Percentiles rank a stretch among this genome's conserved stretches.
Conservation (phyloP, 768 basidiomycete species). For the Termitomyces sp. region DNA sequence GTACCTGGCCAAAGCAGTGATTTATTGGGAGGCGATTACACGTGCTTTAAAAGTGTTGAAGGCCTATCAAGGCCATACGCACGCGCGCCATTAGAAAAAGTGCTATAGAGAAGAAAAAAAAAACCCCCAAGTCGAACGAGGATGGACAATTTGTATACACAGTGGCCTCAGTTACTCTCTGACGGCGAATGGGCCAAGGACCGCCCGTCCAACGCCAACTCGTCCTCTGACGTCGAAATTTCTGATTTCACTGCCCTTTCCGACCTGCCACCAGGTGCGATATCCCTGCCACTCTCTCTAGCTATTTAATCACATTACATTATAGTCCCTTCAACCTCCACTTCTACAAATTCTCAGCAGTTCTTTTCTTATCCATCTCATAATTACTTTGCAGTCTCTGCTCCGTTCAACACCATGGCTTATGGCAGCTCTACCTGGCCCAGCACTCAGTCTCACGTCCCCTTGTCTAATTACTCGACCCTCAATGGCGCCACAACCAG, state of each 20-base stretch:
- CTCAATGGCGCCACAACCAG: slow-evolving; percentile 68
- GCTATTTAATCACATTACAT: too few relatives aligned
- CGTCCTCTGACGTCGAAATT: slow-evolving; percentile 25
- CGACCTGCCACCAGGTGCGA: slow-evolving; percentile 31
- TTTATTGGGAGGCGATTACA: slow-evolving; percentile 12
- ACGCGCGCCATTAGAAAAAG: slow-evolving; percentile 20
- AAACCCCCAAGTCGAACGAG: slow-evolving; percentile 8
- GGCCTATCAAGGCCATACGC: slow-evolving; percentile 6
- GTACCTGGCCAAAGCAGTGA: slow-evolving; percentile 14
- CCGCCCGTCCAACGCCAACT: slow-evolving; percentile 20
- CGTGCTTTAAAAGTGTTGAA: slow-evolving; percentile 14
- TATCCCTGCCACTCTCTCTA: too few relatives aligned
- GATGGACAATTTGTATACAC: slow-evolving; percentile 39
- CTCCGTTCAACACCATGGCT: slow-evolving; percentile 46
- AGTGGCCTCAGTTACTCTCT: slow-evolving; percentile 32
- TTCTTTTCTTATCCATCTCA: slow-evolving; percentile 33
- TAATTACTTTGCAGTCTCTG: slow-evolving; percentile 35
- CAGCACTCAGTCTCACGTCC: slow-evolving; percentile 34
- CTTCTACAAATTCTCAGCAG: slow-evolving; percentile 31
- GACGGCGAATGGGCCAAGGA: slow-evolving; percentile 44
- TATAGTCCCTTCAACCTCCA: slow-evolving; percentile 18
- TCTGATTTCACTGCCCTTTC: slow-evolving; percentile 33
- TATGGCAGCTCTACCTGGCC: slow-evolving; percentile 54
- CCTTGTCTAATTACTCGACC: slow-evolving; percentile 71
- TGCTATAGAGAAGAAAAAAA: slow-evolving; percentile 19